Percentiles rank a stretch among this genome's conserved stretches.
These are phyloP conservation scores for Acer negundo DNA, from an alignment of 345 rosid genomes.

Conservation along the genomic window DNA sequence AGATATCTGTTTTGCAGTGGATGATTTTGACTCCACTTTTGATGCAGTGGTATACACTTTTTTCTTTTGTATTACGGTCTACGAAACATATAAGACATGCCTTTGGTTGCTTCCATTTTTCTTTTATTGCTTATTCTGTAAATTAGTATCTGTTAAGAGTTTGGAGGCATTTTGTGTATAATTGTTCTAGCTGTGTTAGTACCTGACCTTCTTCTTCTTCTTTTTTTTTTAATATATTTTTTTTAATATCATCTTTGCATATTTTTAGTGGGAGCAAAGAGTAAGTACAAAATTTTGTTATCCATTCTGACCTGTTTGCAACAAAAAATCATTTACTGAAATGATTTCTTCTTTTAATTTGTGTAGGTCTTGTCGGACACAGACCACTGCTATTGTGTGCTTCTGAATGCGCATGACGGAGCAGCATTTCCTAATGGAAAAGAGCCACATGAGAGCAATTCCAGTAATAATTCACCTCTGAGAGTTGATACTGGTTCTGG, in stretches of 20 bases:
- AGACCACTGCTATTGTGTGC: conserved; percentile 92
- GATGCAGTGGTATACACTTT: conserved; percentile 77
- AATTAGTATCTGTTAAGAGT: not conserved
- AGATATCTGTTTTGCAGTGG: conserved; percentile 93
- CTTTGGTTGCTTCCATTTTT: not conserved
- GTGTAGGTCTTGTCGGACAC: conserved; percentile 81
- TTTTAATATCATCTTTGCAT: not conserved
- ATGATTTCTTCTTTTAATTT: conserved; percentile 5
- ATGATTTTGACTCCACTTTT: conserved; percentile 96
- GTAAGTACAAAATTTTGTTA: not conserved
- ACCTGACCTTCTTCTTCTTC: not conserved
- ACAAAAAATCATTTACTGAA: not conserved
- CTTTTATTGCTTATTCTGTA: not conserved
- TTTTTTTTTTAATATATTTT: too few species aligned
- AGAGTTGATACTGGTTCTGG: conserved; percentile 35
- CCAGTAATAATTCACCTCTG: conserved; percentile 38
- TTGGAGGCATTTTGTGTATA: conserved; percentile 11
- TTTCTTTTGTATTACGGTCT: not conserved
- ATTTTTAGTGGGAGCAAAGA: not conserved
- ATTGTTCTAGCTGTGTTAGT: not conserved
- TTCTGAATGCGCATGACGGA: conserved; percentile 90
- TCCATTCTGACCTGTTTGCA: conserved; percentile 9
- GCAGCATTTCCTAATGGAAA: conserved; percentile 82
- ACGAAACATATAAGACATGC: not conserved
- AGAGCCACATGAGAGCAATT: conserved; percentile 47